phyloP scores from a whole-genome alignment of 192 early-diverging fungal genomes.

The Coemansia sp. region DNA sequence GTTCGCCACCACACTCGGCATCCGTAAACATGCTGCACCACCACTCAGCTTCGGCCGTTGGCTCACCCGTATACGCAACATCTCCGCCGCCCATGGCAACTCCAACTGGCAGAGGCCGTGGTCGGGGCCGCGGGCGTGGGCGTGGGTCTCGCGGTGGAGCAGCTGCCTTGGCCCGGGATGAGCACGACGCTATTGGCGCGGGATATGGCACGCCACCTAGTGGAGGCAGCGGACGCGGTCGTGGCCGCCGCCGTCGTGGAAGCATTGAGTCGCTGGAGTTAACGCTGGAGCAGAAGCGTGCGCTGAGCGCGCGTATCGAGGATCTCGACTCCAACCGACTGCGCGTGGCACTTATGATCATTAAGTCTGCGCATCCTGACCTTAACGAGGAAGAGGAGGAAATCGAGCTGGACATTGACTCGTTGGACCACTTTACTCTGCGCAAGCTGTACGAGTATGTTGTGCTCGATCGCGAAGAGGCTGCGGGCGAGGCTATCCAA shows the following conservation, averaged over 20 bases:
- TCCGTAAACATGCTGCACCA: slow-evolving; percentile 20
- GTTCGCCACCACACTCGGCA: slow-evolving; percentile 38
- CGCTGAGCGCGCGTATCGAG: slow-evolving; percentile 58
- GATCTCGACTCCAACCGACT: slow-evolving; percentile 33
- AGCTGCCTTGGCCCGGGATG: slow-evolving; percentile 27
- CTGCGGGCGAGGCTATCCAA: slow-evolving; percentile 48
- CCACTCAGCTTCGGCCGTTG: slow-evolving; percentile 10
- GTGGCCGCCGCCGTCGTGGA: slow-evolving; percentile 39
- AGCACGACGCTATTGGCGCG: slow-evolving; percentile 16
- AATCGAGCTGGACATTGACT: slow-evolving; percentile 95
- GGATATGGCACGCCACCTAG: slow-evolving; percentile 7
- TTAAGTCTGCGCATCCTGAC: slow-evolving; percentile 52
- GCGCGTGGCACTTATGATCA: slow-evolving; percentile 47
- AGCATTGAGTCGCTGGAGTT: slow-evolving; percentile 56
- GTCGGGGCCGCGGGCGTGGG: slow-evolving; percentile 32
- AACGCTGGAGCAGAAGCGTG: slow-evolving; percentile 84
- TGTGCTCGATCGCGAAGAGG: slow-evolving; percentile 53
- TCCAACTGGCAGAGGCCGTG: slow-evolving; percentile 17
- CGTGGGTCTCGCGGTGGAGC: slow-evolving; percentile 43
- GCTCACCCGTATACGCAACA: slow-evolving; percentile 30
- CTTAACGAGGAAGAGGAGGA: slow-evolving; percentile 70
- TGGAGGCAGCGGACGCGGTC: slow-evolving; percentile 14
- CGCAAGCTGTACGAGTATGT: slow-evolving; percentile 87
- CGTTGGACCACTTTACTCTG: slow-evolving; percentile 76
- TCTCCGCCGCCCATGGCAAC: slow-evolving; percentile 19